Base-by-base conservation (phyloP, 1,284 basidiomycete genomes). In the Caloboletus inedulis region DNA sequence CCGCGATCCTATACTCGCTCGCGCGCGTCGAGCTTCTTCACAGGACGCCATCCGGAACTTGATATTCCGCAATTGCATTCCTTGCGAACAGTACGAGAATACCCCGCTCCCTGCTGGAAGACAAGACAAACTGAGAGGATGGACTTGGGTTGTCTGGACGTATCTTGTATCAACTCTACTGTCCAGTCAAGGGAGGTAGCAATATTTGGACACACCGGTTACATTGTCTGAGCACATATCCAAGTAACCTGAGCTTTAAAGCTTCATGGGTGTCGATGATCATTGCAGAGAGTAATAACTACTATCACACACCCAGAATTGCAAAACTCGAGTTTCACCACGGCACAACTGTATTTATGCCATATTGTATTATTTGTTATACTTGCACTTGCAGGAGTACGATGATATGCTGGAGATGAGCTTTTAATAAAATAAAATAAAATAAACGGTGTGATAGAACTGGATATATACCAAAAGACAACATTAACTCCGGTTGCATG, bases 1-100 rank as follows among this genome's bases (percentile, higher is more conserved):
- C 4, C 25, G 7, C 13, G 65, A 71, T 43, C 30, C 45, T 21
- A 4, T 6, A 12, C 49, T 39, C 25, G 47, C 48, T 39, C 66
- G 54, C 35, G 48, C 51, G 18, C 64, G 56, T 41, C 56, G 66
- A 34, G 21, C 34, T 30, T 12, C 39, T 29, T 67, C 65, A 21
- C 56, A 47, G 36, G 41, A 27, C 13, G 27, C 35, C n/a, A 43
- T 69, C 37, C 56, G 55, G 30, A 52, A 60, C n/a, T 36, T 71
- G 54, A 62, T 71, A 56, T 66, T 23, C 27, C 59, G 47, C 31
- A 58, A 59, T 37, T 57, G 51, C 36, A 19, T 53, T 50, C 46
- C 43, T 46, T 47, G 46, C 34, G 53, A 43, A 36, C 47, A n/a
- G 47, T 8, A 36, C 37, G 48, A 49, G 25, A 40, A 43, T 44